Evolutionary conservation across 805 yeast species (phyloP), one percentile per base, ranked within the genome.

Genomic region (Saturnispora besseyi): DNA sequence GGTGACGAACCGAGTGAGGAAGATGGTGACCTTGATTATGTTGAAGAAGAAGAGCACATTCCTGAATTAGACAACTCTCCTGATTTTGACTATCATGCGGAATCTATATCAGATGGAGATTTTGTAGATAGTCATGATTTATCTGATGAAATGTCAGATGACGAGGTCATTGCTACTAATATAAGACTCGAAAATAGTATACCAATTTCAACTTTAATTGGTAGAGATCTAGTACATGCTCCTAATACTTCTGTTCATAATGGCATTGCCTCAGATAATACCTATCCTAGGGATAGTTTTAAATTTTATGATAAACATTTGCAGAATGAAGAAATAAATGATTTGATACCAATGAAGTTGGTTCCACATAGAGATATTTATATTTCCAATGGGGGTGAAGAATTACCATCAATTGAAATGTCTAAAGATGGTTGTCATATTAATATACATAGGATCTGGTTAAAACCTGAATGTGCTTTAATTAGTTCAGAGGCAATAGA

Each of bases 1-100:
- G 45, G 48, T 29, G 48, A 52, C 51, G 28, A 34, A 12, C 45
- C 49, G 28, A 44, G 28, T 21, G 46, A 43, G 15, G 45, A 22
- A 26, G 42, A 15, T 7, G 22, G 15, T 12, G 10, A 34, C 10
- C 38, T 10, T 36, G 28, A 44, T 29, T 11, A 26, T n/a, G 30
- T 34, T 28, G 31, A 40, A 30, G 45, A 46, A 9, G 33, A 33
- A 24, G 36, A 13, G 4, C 34, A 41, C 5, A 36, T 15, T 15
- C 45, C 26, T 18, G 45, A 41, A 10, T n/a, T 15, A 13, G 44
- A 15, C 11, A 18, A 36, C 15, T 18, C 7, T 36, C 12, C 40
- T 18, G 40, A 18, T 6, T 6, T 26, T 26, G 9, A 18, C 15
- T 18, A 7, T 36, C 12, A 21, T 18, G 40, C n/a, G 3, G 30